Evolutionary conservation across 495 filamentous ascomycete species (phyloP).

Genomic region (Amphirosellinia nigrospora): DNA sequence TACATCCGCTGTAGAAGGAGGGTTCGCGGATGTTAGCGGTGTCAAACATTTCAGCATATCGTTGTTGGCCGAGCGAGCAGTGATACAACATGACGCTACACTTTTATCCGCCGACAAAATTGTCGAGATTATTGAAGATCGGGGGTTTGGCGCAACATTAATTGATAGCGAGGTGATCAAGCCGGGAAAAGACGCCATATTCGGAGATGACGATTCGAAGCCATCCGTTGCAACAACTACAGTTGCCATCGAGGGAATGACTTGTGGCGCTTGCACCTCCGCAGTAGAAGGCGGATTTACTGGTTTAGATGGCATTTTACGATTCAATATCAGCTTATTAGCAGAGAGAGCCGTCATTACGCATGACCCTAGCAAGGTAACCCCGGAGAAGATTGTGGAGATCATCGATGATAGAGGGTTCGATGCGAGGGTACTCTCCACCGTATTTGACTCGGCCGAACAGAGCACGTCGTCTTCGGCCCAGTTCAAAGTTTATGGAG

Average conservation of each 20-base stretch:
- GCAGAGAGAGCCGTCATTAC: conserved; percentile 90
- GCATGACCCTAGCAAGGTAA: conserved; percentile 73
- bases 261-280: conserved; percentile 92
- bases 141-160: conserved; percentile 89
- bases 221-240: conserved; percentile 70
- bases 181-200: conserved; percentile 42
- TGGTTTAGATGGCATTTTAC: conserved; percentile 72
- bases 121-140: conserved; percentile 82
- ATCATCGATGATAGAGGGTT: conserved; percentile 93
- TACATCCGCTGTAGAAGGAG: conserved; percentile 86
- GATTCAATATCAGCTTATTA: conserved; percentile 93
- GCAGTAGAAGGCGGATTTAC: conserved; percentile 85
- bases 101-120: conserved; percentile 74
- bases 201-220: conserved; percentile 26
- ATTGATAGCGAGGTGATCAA: conserved; percentile 56
- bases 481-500: conserved; percentile 84
- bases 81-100: conserved; percentile 79
- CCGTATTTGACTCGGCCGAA: conserved; percentile 51
- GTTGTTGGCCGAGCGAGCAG: conserved; percentile 87
- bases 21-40: conserved; percentile 77
- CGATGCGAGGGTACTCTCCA: conserved; percentile 80
- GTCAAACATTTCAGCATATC: conserved; percentile 91
- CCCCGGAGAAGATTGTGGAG: conserved; percentile 77
- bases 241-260: conserved; percentile 94
- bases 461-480: conserved; percentile 58